These are phyloP conservation scores for Naumovozyma dairenensis DNA, from an alignment of 805 yeast species.

Conservation along the genomic window DNA sequence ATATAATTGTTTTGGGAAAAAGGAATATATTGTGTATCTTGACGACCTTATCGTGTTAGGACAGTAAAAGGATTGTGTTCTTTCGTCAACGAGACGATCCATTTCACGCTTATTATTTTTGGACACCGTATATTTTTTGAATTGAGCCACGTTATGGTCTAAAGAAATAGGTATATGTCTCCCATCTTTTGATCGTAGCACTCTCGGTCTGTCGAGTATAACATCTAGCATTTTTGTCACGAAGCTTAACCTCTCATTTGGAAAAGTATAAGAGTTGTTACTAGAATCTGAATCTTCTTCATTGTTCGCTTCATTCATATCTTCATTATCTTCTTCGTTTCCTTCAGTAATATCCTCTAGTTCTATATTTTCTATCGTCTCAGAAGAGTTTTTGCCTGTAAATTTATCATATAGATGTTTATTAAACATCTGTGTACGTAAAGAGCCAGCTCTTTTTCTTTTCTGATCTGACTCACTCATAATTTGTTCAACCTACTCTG, in stretches of 20 bases:
- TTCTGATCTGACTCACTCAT: slow-evolving; percentile 7
- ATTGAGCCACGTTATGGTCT: slow-evolving; percentile 27
- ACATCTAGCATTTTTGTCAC: slow-evolving; percentile 13
- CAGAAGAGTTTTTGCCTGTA: slow-evolving; percentile 4
- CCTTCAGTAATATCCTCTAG: slow-evolving; percentile 8
- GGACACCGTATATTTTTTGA: slow-evolving; percentile 11
- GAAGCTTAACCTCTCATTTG: slow-evolving; percentile 3
- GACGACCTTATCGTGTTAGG: slow-evolving; percentile 75
- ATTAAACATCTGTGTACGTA: slow-evolving; percentile 29
- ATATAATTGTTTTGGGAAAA: slow-evolving; percentile 76
- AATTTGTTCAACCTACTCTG: too few species aligned
- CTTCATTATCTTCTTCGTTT: slow-evolving; percentile 4
- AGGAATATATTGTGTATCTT: slow-evolving; percentile 68
- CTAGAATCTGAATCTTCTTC: slow-evolving; percentile 2
- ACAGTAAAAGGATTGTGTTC: slow-evolving; percentile 47
- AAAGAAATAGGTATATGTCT: slow-evolving; percentile 62
- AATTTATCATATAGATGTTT: slow-evolving; percentile 24
- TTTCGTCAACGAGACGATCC: slow-evolving; percentile 52
- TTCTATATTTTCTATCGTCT: slow-evolving; percentile 9
- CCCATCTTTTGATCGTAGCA: slow-evolving; percentile 55
- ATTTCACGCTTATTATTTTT: slow-evolving; percentile 1
- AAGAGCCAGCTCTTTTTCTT: slow-evolving; percentile 24
- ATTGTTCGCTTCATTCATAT: slow-evolving; percentile 1
- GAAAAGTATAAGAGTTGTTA: slow-evolving; percentile 1
- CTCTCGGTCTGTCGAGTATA: slow-evolving; percentile 37